phyloP scores from a whole-genome alignment of 495 filamentous ascomycete species.

The Alectoria sarmentosa region DNA sequence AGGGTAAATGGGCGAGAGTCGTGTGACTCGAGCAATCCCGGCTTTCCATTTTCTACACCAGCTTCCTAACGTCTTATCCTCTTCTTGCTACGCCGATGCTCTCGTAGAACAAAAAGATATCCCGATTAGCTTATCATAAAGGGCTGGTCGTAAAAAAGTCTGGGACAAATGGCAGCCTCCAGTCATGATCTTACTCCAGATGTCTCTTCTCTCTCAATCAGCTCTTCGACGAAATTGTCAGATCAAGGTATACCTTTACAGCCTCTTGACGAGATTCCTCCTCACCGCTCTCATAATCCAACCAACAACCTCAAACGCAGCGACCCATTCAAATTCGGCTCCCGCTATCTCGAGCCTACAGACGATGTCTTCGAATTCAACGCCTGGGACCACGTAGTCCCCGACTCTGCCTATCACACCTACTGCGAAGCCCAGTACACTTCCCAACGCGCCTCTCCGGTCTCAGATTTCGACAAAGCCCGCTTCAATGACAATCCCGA shows the following conservation, averaged over 20 bases:
- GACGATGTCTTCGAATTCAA: slow-evolving; percentile 94
- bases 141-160: no score
- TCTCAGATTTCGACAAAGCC: slow-evolving; percentile 76
- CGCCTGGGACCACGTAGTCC: slow-evolving; percentile 93
- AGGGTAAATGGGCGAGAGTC: no score
- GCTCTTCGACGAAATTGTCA: background rate
- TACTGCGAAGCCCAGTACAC: slow-evolving; percentile 75
- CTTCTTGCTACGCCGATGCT: no score
- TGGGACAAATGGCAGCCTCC: slow-evolving; percentile 4
- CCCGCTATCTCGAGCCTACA: slow-evolving; percentile 69
- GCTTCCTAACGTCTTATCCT: no score
- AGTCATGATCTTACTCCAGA: background rate
- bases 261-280: slow-evolving; percentile 1
- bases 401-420: slow-evolving; percentile 73
- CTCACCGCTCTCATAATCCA: slow-evolving; percentile 48
- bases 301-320: slow-evolving; percentile 63
- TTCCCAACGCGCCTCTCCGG: slow-evolving; percentile 73
- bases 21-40: no score
- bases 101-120: no score
- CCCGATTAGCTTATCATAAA: no score
- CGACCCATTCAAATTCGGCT: slow-evolving; percentile 94
- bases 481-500: slow-evolving; percentile 85
- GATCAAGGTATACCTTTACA: background rate
- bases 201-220: background rate
- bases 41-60: no score